phyloP scores from a whole-genome alignment of 140 eudicot genomes.

The Ambrosia hybrid region DNA sequence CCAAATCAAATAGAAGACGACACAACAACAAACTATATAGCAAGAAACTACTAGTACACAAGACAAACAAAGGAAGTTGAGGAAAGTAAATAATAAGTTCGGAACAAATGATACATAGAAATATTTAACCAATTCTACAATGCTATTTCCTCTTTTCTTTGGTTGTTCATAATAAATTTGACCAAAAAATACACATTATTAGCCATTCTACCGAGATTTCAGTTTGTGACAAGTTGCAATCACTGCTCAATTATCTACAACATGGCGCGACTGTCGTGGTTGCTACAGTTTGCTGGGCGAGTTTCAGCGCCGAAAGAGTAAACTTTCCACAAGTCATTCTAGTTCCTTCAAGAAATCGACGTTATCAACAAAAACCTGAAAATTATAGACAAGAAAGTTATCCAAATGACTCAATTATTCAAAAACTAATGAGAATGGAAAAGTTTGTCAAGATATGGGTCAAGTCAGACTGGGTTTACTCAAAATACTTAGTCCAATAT shows the following conservation, averaged over 20 bases:
- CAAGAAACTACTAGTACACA: no score
- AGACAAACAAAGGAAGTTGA: no score
- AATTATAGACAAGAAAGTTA: not conserved
- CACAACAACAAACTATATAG: no score
- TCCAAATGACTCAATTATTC: not conserved
- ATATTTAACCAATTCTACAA: constrained; percentile 25
- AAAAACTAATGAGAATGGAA: not conserved
- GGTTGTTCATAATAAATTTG: constrained; percentile 15
- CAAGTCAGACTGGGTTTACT: not conserved
- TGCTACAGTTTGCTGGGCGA: constrained; percentile 10
- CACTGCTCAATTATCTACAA: constrained; percentile 41
- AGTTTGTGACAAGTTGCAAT: constrained; percentile 21
- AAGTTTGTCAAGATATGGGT: not conserved
- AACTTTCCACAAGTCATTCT: constrained; percentile 35
- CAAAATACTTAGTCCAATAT: no score
- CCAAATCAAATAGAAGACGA: no score
- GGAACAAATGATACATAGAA: constrained; percentile 18
- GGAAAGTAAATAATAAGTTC: no score
- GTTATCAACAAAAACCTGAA: constrained; percentile 72
- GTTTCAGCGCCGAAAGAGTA: not conserved
- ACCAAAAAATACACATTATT: constrained; percentile 35
- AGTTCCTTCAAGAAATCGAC: constrained; percentile 66
- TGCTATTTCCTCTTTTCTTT: constrained; percentile 19
- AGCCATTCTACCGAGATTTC: constrained; percentile 22
- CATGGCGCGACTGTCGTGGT: not conserved